Conservation (phyloP, 331 rosid genomes). For the Acacia pycnantha region DNA sequence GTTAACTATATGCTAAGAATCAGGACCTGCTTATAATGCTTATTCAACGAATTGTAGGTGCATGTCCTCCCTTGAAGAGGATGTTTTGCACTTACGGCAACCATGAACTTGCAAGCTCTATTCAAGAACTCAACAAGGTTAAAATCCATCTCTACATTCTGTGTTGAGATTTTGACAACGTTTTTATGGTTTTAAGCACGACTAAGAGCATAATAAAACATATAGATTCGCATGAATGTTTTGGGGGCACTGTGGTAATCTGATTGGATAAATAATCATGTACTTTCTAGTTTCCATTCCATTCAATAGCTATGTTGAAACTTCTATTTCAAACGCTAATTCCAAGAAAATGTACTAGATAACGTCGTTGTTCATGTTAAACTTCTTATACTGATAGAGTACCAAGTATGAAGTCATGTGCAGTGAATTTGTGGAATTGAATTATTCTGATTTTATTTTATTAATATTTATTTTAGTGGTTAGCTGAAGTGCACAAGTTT, state of each 20-base stretch:
- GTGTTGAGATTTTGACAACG: not conserved
- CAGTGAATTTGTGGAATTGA: too few species aligned
- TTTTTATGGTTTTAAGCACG: not conserved
- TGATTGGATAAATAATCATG: not conserved
- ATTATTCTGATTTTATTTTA: too few species aligned
- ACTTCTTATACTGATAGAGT: not conserved
- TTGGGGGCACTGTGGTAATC: not conserved
- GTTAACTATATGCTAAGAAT: constrained; percentile 8
- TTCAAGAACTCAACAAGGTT: constrained; percentile 47
- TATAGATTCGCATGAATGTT: not conserved
- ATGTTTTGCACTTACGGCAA: constrained; percentile 26
- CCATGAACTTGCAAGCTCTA: constrained; percentile 29
- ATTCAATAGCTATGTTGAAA: constrained; percentile 5
- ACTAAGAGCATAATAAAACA: not conserved
- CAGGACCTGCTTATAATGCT: constrained; percentile 31
- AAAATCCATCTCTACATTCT: not conserved
- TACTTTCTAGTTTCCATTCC: constrained; percentile 9
- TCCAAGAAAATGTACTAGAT: constrained; percentile 4
- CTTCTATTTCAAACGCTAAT: not conserved
- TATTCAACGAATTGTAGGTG: constrained; percentile 28
- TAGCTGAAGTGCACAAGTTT: too few species aligned
- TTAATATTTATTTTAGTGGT: too few species aligned
- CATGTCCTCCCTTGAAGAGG: constrained; percentile 35
- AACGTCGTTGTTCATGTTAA: not conserved
- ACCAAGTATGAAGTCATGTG: too few species aligned